phyloP scores from a whole-genome alignment of 441 rosid genomes.

The Lepidium campestre region DNA sequence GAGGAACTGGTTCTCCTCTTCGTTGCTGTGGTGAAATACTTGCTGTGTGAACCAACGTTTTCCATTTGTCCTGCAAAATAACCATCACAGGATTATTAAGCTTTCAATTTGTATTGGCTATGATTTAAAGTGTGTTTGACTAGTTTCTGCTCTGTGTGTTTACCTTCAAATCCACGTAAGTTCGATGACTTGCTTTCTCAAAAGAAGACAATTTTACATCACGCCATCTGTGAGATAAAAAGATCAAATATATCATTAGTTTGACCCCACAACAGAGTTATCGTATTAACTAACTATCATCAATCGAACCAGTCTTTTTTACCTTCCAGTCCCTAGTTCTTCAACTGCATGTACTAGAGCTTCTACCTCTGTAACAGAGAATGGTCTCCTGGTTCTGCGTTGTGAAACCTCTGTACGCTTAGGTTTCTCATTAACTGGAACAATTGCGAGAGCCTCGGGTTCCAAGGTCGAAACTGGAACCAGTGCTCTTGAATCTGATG shows the following conservation, averaged over 20 bases:
- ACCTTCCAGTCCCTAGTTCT: constrained; percentile 76
- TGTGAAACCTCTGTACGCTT: constrained; percentile 47
- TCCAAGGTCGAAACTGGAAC: constrained; percentile 42
- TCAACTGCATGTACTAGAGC: constrained; percentile 69
- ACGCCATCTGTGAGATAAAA: constrained; percentile 53
- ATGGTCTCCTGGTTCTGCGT: constrained; percentile 69
- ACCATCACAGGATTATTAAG: neutral
- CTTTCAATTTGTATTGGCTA: neutral
- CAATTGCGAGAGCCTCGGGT: constrained; percentile 29
- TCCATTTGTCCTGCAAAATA: constrained; percentile 69
- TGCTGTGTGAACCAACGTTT: constrained; percentile 70
- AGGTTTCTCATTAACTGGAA: constrained; percentile 36
- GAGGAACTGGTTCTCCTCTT: constrained; percentile 75
- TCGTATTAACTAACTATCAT: neutral
- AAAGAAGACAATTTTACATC: constrained; percentile 61
- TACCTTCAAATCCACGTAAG: constrained; percentile 81
- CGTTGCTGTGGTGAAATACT: constrained; percentile 64
- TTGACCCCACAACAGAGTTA: neutral
- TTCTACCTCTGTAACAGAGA: constrained; percentile 69
- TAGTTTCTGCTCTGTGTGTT: neutral
- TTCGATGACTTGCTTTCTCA: constrained; percentile 59
- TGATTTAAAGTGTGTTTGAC: neutral
- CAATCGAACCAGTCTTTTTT: neutral
- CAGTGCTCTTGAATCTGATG: constrained; percentile 43
- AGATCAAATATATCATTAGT: neutral